These are phyloP conservation scores for Phoenix roebelenii DNA, from an alignment of 176 grass and related monocot genomes.

Conservation along the genomic window DNA sequence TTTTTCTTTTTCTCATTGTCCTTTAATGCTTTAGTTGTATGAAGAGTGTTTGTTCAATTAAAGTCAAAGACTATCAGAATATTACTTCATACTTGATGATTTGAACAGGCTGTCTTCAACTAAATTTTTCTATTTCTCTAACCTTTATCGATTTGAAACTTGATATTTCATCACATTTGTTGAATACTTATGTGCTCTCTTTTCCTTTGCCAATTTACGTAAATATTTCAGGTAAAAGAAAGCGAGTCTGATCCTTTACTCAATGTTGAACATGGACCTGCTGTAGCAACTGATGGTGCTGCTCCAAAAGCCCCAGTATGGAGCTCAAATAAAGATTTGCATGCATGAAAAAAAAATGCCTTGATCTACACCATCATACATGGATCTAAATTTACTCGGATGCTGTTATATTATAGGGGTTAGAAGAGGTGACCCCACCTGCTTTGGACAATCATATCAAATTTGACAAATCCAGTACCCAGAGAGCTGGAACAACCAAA, in stretches of 20 bases:
- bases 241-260: slow-evolving; percentile 67
- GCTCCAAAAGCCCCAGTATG: slow-evolving; percentile 61
- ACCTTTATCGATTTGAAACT: too few relatives aligned
- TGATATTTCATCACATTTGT: background rate
- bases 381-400: background rate
- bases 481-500: background rate
- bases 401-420: slow-evolving; percentile 26
- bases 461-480: too few relatives aligned
- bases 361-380: background rate
- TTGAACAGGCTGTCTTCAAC: too few relatives aligned
- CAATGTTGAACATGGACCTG: slow-evolving; percentile 43
- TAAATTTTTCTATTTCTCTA: too few relatives aligned
- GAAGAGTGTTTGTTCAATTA: too few relatives aligned
- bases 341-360: slow-evolving; percentile 24
- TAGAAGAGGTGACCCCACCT: slow-evolving; percentile 37
- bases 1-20: too few relatives aligned
- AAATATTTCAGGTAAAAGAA: slow-evolving; percentile 43
- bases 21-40: too few relatives aligned
- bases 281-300: slow-evolving; percentile 33
- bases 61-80: too few relatives aligned
- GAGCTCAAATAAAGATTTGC: slow-evolving; percentile 58
- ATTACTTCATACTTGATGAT: too few relatives aligned
- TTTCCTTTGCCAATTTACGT: background rate
- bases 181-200: background rate
- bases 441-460: slow-evolving; percentile 7